Evolutionary conservation across 192 early-diverging fungal genomes (phyloP), one percentile per base, ranked within the genome.

Genomic region (Umbelopsis vinacea): DNA sequence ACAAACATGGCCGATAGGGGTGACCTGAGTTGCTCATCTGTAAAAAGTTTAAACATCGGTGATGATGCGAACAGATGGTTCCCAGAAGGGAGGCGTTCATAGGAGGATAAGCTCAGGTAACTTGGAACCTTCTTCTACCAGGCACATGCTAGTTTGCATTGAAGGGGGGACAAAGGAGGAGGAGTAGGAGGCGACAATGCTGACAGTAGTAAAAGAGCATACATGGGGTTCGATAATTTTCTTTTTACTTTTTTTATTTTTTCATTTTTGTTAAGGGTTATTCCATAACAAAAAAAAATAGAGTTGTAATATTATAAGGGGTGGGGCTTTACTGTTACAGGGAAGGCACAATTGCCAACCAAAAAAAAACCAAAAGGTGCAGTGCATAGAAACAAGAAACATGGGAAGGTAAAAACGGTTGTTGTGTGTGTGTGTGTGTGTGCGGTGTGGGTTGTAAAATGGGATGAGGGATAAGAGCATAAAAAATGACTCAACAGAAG

Each of bases 201-300:
- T 21, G n/a, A 50, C 48, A 50, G n/a, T 43, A 17, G 48, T 50
- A 50, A 50, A 50, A 50, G 48, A 50, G n/a, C 40, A 50, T 46
- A 1, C 46, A 46, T 3, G 10, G 10, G 12, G 17, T 46, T 46
- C 17, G 12, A 17, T 46, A 46, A 17, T 50, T 50, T n/a, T 48
- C 47, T 10, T 10, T 10, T n/a, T 4, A 48, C 19, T 9, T 9
- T 1, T 50, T 50, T 50, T 50, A n/a, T 50, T 50, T 50, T n/a
- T 50, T 50, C 15, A 15, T 9, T 50, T 50, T 50, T 17, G 46
- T 46, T 46, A 46, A 19, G 48, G 48, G 7, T n/a, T 50, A 5
- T 50, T 50, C 15, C 48, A 9, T 12, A 50, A 50, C 15, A 50
- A 50, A 50, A 50, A 50, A 48, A n/a, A n/a, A n/a, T n/a, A n/a